Evolutionary conservation across 805 yeast species (phyloP), one percentile per base, ranked within the genome.

Genomic region (Candida railenensis): DNA sequence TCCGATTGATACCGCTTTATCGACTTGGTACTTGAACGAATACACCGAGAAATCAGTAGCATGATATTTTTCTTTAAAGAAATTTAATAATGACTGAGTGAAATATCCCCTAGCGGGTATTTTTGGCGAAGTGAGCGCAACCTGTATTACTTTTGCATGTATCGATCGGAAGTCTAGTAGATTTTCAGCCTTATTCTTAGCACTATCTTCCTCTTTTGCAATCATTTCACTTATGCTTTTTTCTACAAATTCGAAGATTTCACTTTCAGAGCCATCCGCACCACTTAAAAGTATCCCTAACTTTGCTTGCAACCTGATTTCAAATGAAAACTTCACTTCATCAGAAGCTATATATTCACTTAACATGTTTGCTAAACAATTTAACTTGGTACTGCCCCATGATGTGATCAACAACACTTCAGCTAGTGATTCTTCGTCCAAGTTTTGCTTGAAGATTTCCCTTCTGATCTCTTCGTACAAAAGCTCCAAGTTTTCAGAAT

Each of bases 1-100:
- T 11, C 51, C 42, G 2, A 12, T 7, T 9, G 40, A 22, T 18
- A 67, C 55, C 1, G 69, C 65, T 16, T 47, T 44, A 39, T 68
- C 74, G 5, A 71, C 50, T 34, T 66, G 47, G 33, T 53, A 43
- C 47, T 65, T 66, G 53, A 56, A 69, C 1, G 65, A 56, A 20
- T 54, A 38, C 5, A 60, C 52, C 32, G 57, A 50, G 18, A 51
- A 55, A 42, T 56, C 61, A 25, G 42, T 41, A 1, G 25, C 40
- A 25, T 11, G 5, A 11, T 7, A 25, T 25, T 25, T 11, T 5
- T 36, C 22, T 36, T 19, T 19, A 42, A 62, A 59, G 37, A 52
- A 46, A 25, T 49, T 46, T 18, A 51, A 48, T 3, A 63, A 33
- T 8, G 43, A 33, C 9, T 52, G 45, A 4, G 55, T 49, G 39